Conservation (phyloP, 805 yeast genomes). For the Ogataea sp. region DNA sequence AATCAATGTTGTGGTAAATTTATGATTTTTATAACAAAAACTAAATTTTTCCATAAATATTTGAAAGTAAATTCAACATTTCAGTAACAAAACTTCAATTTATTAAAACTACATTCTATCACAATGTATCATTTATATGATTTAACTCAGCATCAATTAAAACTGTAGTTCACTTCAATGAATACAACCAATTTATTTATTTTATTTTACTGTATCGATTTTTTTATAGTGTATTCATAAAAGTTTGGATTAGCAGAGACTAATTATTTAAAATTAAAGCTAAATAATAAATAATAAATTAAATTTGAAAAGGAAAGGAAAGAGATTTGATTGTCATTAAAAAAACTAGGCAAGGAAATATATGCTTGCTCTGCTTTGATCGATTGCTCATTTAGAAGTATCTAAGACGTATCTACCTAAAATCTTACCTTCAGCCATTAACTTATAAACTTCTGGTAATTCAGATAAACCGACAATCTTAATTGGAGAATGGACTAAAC, state of each 20-base stretch:
- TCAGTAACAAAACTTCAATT: too few species aligned
- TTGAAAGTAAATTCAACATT: too few species aligned
- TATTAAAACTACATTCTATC: too few species aligned
- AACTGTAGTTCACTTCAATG: too few species aligned
- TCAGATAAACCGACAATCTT: slow-evolving; percentile 69
- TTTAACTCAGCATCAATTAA: too few species aligned
- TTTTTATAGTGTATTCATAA: neutral
- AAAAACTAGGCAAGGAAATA: slow-evolving; percentile 42
- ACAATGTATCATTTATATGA: too few species aligned
- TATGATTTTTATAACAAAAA: too few species aligned
- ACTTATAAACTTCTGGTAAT: slow-evolving; percentile 57
- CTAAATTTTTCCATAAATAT: too few species aligned
- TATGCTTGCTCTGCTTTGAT: slow-evolving; percentile 60
- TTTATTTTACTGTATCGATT: neutral
- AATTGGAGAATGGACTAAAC: slow-evolving; percentile 57
- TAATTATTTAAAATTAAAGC: neutral
- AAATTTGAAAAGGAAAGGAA: neutral
- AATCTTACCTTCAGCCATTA: slow-evolving; percentile 79
- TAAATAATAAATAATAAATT: slow-evolving; percentile 15
- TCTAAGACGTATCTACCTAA: slow-evolving; percentile 88
- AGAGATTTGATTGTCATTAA: slow-evolving; percentile 26
- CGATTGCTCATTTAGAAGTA: slow-evolving; percentile 57
- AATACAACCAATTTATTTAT: too few species aligned
- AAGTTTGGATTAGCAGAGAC: neutral
- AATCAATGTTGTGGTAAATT: too few species aligned